Evolutionary conservation across 352 stramenopile species (phyloP).

Genomic region (Thalassiosira hispida): DNA sequence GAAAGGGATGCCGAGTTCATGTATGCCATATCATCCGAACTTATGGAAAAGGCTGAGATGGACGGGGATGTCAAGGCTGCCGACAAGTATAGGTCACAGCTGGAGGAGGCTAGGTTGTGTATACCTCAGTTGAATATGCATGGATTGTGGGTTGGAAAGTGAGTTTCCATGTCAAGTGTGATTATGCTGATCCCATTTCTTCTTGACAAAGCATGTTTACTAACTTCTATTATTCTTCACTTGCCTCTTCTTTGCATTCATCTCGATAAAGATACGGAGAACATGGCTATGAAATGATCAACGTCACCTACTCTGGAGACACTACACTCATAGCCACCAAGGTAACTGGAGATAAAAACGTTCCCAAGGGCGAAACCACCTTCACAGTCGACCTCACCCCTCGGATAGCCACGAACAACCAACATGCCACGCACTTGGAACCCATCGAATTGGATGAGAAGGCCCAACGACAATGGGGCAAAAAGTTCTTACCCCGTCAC

Average conservation of each 20-base stretch:
- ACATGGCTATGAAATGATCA: constrained; percentile 83
- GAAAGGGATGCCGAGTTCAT: constrained; percentile 75
- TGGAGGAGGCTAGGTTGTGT: constrained; percentile 46
- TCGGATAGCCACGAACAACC: not conserved
- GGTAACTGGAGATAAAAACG: constrained; percentile 78
- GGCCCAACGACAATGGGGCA: constrained; percentile 71
- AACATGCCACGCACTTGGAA: constrained; percentile 37
- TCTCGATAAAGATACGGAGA: constrained; percentile 53
- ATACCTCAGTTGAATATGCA: constrained; percentile 79
- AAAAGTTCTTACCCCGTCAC: constrained; percentile 65
- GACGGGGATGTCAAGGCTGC: constrained; percentile 42
- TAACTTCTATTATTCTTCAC: not conserved
- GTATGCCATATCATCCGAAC: constrained; percentile 59
- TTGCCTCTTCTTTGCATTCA: not conserved
- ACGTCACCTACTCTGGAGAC: constrained; percentile 78
- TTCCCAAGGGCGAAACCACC: constrained; percentile 70
- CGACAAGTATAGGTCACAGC: constrained; percentile 40
- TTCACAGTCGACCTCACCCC: constrained; percentile 77
- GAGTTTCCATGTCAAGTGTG: constrained; percentile 12
- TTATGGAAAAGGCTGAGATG: constrained; percentile 40
- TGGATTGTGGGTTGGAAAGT: constrained; percentile 81
- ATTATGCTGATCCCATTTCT: not conserved
- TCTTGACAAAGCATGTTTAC: not conserved
- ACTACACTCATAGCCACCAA: constrained; percentile 69
- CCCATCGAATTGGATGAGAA: constrained; percentile 70